Evolutionary conservation across 78 protist genomes (phyloP).

Genomic region (Cyanophora paradoxa): DNA sequence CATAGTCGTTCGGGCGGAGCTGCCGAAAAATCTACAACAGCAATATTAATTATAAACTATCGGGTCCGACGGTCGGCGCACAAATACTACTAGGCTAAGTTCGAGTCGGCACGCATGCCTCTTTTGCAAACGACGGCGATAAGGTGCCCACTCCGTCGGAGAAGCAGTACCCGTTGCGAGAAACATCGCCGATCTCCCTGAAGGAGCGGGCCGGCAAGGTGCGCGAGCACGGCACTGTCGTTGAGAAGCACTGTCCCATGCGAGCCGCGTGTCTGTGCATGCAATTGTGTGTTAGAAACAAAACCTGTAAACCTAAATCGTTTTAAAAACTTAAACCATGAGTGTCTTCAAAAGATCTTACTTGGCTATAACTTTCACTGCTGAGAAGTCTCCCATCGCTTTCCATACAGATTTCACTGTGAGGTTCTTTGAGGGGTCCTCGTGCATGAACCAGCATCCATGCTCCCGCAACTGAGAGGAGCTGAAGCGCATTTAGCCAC

Average conservation of each 20-base stretch:
- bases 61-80: neutral
- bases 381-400: neutral
- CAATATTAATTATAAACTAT: no score
- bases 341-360: no score
- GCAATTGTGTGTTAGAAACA: no score
- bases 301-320: no score
- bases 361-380: neutral
- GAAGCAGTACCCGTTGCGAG: neutral
- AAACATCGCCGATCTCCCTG: neutral
- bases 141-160: neutral
- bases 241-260: neutral
- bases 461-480: neutral
- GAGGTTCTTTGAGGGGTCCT: neutral
- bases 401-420: neutral
- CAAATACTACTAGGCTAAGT: neutral
- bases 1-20: neutral
- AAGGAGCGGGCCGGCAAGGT: neutral
- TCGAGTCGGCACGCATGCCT: neutral
- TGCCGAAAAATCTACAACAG: no score
- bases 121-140: neutral
- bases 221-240: neutral
- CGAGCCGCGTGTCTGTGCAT: neutral
- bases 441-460: neutral
- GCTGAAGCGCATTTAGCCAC: no score
- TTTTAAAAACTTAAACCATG: no score